Percentiles rank a stretch among this genome's conserved stretches.
These are phyloP conservation scores for Kwoniella botswanensis DNA, from an alignment of 768 basidiomycete genomes.

Conservation along the genomic window DNA sequence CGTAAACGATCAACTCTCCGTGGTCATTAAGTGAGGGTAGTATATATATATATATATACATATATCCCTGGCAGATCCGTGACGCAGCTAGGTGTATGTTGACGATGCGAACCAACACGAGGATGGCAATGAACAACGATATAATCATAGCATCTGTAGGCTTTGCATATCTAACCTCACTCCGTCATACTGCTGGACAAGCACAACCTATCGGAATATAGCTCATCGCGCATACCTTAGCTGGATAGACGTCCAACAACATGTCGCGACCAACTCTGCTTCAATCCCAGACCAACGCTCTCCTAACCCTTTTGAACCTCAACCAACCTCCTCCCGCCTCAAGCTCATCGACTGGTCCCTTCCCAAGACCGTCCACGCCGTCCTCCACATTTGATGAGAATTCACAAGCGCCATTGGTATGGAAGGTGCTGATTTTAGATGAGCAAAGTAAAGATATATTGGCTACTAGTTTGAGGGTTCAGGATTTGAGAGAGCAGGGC, in stretches of 20 bases:
- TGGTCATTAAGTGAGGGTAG: background rate
- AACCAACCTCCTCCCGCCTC: slow-evolving; percentile 65
- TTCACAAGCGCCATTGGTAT: slow-evolving; percentile 72
- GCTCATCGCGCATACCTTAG: background rate
- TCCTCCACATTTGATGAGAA: slow-evolving; percentile 49
- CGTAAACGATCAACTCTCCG: background rate
- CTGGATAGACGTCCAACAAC: background rate
- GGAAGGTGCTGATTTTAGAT: slow-evolving; percentile 96
- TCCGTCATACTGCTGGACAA: too few relatives aligned
- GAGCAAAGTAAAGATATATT: slow-evolving; percentile 95
- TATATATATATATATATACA: background rate
- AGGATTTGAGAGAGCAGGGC: slow-evolving; percentile 93
- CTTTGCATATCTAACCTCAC: too few relatives aligned
- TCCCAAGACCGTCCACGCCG: slow-evolving; percentile 53
- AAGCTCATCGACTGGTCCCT: slow-evolving; percentile 57
- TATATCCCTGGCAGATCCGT: background rate
- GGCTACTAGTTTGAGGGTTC: slow-evolving; percentile 91
- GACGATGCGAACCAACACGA: background rate
- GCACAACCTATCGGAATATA: too few relatives aligned
- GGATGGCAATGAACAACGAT: background rate
- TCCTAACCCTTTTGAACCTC: slow-evolving; percentile 84
- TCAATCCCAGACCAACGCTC: slow-evolving; percentile 81
- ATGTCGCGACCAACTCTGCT: slow-evolving; percentile 67
- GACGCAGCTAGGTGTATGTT: background rate
- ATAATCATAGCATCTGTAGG: too few relatives aligned